Evolutionary conservation across 2,329 filamentous ascomycete species (phyloP), one percentile per base, ranked within the genome.

Genomic region (Hypoxylon sp.): DNA sequence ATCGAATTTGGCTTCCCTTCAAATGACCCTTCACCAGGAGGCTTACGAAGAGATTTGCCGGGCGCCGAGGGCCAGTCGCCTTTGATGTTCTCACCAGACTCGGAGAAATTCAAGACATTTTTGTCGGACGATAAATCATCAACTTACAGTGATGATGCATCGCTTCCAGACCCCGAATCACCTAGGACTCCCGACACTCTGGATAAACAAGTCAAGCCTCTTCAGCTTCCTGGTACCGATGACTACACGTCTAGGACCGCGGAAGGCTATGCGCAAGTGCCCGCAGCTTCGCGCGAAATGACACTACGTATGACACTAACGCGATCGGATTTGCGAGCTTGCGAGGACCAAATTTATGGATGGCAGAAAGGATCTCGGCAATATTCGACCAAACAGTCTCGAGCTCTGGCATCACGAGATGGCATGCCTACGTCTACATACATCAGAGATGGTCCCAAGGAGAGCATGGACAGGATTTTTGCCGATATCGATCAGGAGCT

Each of bases 301-400:
- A 98, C 96, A 2, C 81, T 98, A 51, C 92, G 94, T 51, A 97
- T 98, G 94, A 98, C 95, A 0, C 85, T 98, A 58, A 98, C 96
- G 2, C 85, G 94, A 48, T 92, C 94, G 0, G 95, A 98, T 76
- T 84, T 98, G 50, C 89, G 94, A 43, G 90, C 90, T 3, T 84
- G 90, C 67, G 91, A 95, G 67, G 88, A 90, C 9, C 84, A 90
- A 65, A 84, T 92, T 14, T 92, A 94, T 73, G 88, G 88, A 43
- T 92, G 89, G 88, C 87, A 90, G 73, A 81, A 81, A 30, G 71
- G 73, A 37, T 74, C 61, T n/a, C 64, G 72, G 16, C 74, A 77
- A 77, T 63, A 70, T 63, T 43, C 70, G 62, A 70, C 39, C 71
- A 81, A 69, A 78, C 54, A 57, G 27, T 71, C 73, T 2, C 73